phyloP scores from a whole-genome alignment of 2,329 filamentous ascomycete species.

The Penicillium sp. region DNA sequence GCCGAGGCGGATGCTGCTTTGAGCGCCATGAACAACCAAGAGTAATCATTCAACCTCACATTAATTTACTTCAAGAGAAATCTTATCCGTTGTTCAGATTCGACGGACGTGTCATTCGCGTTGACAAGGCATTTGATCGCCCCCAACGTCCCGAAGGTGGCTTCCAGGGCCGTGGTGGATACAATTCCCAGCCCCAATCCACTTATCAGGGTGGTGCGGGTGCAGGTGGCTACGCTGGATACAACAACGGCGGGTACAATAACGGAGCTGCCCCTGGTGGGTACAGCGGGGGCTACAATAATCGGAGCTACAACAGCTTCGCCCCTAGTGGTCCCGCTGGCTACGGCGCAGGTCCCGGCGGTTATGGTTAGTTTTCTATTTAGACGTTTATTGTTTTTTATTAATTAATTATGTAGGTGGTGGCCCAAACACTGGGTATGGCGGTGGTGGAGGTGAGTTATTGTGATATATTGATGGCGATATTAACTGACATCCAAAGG shows the following conservation, averaged over 20 bases:
- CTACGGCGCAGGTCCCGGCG: constrained; percentile 26
- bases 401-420: constrained; percentile 15
- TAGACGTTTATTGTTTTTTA: not conserved
- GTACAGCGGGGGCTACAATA: constrained; percentile 36
- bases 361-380: constrained; percentile 27
- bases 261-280: constrained; percentile 19
- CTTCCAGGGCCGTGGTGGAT: constrained; percentile 47
- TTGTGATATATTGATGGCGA: too few relatives aligned
- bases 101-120: constrained; percentile 88
- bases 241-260: constrained; percentile 19
- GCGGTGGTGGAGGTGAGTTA: constrained; percentile 27
- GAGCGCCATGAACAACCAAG: constrained; percentile 51
- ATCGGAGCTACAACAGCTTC: constrained; percentile 21
- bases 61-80: constrained; percentile 12
- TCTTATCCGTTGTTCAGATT: constrained; percentile 58
- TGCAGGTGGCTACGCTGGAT: constrained; percentile 30
- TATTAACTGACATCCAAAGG: constrained; percentile 16
- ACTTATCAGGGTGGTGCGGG: constrained; percentile 40
- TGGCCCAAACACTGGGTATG: constrained; percentile 28
- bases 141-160: constrained; percentile 57
- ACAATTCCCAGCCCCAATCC: constrained; percentile 41
- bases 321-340: constrained; percentile 17
- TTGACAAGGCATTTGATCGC: constrained; percentile 90
- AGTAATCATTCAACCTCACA: constrained; percentile 59
- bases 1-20: constrained; percentile 45